Percentiles rank a stretch among this genome's conserved stretches.
These are phyloP conservation scores for Podospora pseudoanserina DNA, from an alignment of 495 filamentous ascomycete species.

Conservation along the genomic window DNA sequence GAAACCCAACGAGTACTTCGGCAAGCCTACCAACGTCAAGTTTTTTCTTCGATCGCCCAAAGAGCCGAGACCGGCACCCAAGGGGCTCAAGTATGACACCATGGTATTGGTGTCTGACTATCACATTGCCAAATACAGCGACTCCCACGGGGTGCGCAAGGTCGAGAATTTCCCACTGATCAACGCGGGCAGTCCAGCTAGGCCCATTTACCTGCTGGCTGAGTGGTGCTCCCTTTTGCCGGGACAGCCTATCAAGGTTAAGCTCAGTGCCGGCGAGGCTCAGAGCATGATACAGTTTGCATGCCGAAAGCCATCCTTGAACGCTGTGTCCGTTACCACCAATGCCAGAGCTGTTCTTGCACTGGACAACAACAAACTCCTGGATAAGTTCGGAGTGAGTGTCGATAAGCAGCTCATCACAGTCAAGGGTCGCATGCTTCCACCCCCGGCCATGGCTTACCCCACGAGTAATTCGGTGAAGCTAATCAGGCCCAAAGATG, in stretches of 20 bases:
- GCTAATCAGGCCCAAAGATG: conserved; percentile 22
- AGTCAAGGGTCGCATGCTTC: conserved; percentile 60
- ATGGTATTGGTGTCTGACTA: conserved; percentile 35
- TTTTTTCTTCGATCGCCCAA: conserved; percentile 24
- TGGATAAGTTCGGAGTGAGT: conserved; percentile 53
- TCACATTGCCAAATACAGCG: conserved; percentile 14
- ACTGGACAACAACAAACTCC: conserved; percentile 35
- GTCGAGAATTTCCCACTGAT: conserved; percentile 57
- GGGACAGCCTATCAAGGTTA: conserved; percentile 59
- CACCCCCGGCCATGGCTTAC: conserved; percentile 54
- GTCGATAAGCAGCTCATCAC: conserved; percentile 56
- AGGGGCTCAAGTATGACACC: conserved; percentile 23
- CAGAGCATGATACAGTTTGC: conserved; percentile 65
- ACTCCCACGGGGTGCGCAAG: conserved; percentile 21
- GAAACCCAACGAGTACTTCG: conserved; percentile 4
- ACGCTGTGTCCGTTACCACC: conserved; percentile 61
- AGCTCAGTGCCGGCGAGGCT: conserved; percentile 56
- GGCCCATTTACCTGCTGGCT: conserved; percentile 62
- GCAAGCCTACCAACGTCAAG: conserved; percentile 16
- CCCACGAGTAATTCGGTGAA: conserved; percentile 19
- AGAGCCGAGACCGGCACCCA: conserved; percentile 9
- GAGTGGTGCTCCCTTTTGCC: conserved; percentile 62
- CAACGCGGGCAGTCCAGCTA: conserved; percentile 59
- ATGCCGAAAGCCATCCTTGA: conserved; percentile 59
- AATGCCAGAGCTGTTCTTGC: conserved; percentile 45